phyloP scores from a whole-genome alignment of 164 flowering plant species.

The Magnolia officinalis region DNA sequence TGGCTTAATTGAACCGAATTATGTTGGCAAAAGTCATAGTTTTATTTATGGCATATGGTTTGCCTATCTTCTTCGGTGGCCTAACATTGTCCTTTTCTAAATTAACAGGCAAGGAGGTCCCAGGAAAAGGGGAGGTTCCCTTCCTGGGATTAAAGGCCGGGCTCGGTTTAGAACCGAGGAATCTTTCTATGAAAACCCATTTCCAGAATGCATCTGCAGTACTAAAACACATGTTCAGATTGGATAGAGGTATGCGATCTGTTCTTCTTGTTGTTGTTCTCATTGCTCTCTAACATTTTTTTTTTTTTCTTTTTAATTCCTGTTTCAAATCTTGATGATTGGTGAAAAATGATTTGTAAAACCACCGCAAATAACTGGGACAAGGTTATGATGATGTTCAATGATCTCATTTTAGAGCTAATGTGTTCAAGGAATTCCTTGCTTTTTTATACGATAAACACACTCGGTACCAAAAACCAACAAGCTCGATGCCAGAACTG shows the following conservation, averaged over 20 bases:
- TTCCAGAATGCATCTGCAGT: slow-evolving; percentile 81
- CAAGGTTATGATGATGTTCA: no score
- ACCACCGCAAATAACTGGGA: background rate
- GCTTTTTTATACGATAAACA: no score
- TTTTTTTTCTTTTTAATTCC: background rate
- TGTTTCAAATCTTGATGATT: no score
- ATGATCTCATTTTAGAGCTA: background rate
- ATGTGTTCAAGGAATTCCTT: background rate
- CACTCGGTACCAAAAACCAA: background rate
- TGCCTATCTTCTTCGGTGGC: background rate
- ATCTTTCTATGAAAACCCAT: slow-evolving; percentile 88
- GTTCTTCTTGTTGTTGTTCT: background rate
- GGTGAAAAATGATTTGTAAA: background rate
- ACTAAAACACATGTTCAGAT: slow-evolving; percentile 17
- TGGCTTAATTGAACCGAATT: background rate
- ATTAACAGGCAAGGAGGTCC: slow-evolving; percentile 78
- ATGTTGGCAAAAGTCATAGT: background rate
- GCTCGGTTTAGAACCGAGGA: slow-evolving; percentile 79
- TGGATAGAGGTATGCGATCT: background rate
- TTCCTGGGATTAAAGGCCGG: slow-evolving; percentile 76
- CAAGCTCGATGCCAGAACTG: no score
- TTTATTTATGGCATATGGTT: background rate
- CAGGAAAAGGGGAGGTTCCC: slow-evolving; percentile 58
- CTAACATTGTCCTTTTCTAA: background rate
- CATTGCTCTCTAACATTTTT: background rate